These are phyloP conservation scores for Mitragyna speciosa DNA, from an alignment of 257 asterid species.

Conservation along the genomic window DNA sequence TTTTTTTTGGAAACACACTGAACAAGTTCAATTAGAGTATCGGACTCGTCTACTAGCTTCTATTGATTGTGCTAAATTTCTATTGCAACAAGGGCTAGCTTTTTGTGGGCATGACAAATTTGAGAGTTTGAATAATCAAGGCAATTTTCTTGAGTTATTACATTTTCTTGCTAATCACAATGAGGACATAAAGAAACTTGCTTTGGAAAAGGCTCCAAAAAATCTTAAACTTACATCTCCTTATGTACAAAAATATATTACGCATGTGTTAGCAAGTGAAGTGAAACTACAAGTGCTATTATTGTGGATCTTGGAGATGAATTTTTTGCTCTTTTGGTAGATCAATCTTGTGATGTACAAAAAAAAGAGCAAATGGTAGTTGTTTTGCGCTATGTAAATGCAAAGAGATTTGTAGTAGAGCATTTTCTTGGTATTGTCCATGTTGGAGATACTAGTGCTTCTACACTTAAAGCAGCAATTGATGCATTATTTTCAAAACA, in stretches of 20 bases:
- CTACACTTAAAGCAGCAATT: too few relatives aligned
- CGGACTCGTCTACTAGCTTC: too few relatives aligned
- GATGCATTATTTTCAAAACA: too few relatives aligned
- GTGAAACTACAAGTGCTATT: neutral
- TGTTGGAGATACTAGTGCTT: too few relatives aligned
- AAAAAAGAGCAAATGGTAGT: neutral
- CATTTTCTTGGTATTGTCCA: too few relatives aligned
- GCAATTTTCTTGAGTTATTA: neutral
- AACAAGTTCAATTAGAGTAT: too few relatives aligned
- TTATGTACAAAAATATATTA: neutral
- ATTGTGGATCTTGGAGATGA: neutral
- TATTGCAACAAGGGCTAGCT: neutral
- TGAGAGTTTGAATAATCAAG: neutral
- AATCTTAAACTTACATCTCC: neutral
- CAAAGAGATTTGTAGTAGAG: neutral
- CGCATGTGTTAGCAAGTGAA: neutral
- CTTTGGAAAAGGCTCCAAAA: neutral
- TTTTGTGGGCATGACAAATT: neutral
- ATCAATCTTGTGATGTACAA: neutral
- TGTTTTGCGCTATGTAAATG: neutral
- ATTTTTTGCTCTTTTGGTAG: neutral
- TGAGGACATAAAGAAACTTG: too few relatives aligned
- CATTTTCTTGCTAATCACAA: too few relatives aligned
- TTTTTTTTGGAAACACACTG: too few relatives aligned
- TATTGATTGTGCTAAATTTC: neutral